These are phyloP conservation scores for Leccinum pachyderme DNA, from an alignment of 1,284 basidiomycete genomes.

Conservation along the genomic window DNA sequence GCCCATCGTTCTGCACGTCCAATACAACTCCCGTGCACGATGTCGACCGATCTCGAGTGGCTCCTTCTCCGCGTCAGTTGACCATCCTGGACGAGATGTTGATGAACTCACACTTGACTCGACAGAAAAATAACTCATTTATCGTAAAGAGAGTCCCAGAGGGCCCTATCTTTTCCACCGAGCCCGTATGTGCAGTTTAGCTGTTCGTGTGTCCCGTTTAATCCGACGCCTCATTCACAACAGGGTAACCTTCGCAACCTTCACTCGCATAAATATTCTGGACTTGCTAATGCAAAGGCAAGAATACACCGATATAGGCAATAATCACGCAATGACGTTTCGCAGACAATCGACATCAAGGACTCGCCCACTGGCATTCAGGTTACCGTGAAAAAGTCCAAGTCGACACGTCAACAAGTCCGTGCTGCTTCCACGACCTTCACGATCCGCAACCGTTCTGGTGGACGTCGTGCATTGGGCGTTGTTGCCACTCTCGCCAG, in stretches of 20 bases:
- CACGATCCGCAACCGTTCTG: constrained; percentile 69
- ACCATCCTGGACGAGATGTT: not conserved
- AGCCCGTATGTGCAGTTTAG: constrained; percentile 59
- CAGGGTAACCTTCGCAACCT: constrained; percentile 86
- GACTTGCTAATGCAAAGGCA: constrained; percentile 82
- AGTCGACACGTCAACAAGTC: constrained; percentile 57
- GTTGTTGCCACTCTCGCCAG: constrained; percentile 65
- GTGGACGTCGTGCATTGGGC: constrained; percentile 73
- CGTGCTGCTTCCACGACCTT: constrained; percentile 47
- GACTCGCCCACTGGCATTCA: constrained; percentile 61
- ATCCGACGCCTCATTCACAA: constrained; percentile 2
- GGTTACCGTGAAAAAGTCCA: constrained; percentile 70
- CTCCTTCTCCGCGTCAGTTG: constrained; percentile 76
- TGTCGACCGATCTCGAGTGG: constrained; percentile 88
- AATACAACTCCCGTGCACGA: constrained; percentile 40
- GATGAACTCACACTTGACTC: not conserved
- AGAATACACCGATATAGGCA: constrained; percentile 10
- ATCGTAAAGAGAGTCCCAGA: constrained; percentile 72
- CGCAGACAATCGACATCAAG: constrained; percentile 65
- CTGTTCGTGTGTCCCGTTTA: not conserved
- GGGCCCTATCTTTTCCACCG: constrained; percentile 78
- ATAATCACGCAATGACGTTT: not conserved
- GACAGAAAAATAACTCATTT: constrained; percentile 80
- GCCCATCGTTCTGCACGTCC: constrained; percentile 31
- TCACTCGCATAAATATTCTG: constrained; percentile 89